Conservation (phyloP, 1,284 basidiomycete genomes). For the Tylopilus orsonianus region DNA sequence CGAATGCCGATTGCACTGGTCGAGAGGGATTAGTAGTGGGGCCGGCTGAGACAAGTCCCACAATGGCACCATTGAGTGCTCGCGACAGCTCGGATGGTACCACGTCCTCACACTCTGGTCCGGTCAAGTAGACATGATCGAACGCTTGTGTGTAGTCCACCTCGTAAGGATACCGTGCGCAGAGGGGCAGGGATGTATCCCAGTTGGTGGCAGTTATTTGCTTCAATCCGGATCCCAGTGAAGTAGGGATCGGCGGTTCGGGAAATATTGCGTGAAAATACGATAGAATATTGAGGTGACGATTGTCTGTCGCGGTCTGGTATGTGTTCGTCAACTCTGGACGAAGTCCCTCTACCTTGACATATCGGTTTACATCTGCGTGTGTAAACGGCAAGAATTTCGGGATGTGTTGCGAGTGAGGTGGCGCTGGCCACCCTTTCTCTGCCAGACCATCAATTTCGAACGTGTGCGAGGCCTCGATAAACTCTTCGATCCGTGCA, state of each 20-base stretch:
- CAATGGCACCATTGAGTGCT: conserved; percentile 81
- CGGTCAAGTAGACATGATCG: conserved; percentile 62
- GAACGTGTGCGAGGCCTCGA: conserved; percentile 52
- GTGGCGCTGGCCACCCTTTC: conserved; percentile 24
- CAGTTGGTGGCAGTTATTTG: conserved; percentile 50
- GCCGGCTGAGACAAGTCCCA: conserved; percentile 59
- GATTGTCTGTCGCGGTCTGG: conserved; percentile 73
- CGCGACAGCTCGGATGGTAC: conserved; percentile 60
- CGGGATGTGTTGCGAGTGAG: conserved; percentile 31
- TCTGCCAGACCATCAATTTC: conserved; percentile 22
- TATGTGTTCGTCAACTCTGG: conserved; percentile 36
- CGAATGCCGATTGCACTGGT: background rate
- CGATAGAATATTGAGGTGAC: conserved; percentile 72
- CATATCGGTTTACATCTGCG: background rate
- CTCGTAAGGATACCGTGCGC: conserved; percentile 67
- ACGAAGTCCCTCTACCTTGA: conserved; percentile 24
- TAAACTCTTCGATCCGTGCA: conserved; percentile 63
- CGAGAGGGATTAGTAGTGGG: background rate
- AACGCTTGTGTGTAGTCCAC: conserved; percentile 57
- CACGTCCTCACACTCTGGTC: conserved; percentile 76
- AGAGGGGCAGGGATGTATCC: conserved; percentile 71
- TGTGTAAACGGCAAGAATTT: conserved; percentile 4
- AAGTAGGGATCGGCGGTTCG: background rate
- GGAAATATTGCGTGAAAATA: conserved; percentile 77
- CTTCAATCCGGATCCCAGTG: conserved; percentile 18